Evolutionary conservation across 768 basidiomycete species (phyloP).

Genomic region (Cubamyces lactineus): DNA sequence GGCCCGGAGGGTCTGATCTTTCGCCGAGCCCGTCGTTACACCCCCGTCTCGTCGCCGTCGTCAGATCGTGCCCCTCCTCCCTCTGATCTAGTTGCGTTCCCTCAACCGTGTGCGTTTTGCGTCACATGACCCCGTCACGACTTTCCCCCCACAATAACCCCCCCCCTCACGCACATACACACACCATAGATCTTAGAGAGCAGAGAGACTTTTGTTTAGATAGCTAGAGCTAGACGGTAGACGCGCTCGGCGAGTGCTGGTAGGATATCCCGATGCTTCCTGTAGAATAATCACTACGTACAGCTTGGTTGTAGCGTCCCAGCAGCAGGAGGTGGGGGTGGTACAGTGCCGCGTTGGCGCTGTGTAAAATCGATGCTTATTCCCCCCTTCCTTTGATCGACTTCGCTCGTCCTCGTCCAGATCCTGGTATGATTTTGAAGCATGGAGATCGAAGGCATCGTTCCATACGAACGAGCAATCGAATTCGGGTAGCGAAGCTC

Average conservation of each 20-base stretch:
- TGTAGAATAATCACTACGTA: constrained; percentile 19
- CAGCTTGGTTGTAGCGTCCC: constrained; percentile 5
- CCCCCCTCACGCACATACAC: too few relatives aligned
- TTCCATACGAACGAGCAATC: too few relatives aligned
- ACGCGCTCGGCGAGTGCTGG: constrained; percentile 15
- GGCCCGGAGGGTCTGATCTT: constrained; percentile 24
- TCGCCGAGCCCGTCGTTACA: constrained; percentile 17
- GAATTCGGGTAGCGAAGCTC: too few relatives aligned
- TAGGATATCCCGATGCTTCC: constrained; percentile 17
- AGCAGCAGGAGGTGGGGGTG: neutral
- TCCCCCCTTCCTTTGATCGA: neutral
- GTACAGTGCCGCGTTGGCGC: constrained; percentile 8
- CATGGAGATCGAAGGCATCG: too few relatives aligned
- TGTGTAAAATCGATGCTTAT: neutral
- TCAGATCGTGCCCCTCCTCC: constrained; percentile 26
- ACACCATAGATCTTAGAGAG: constrained; percentile 22
- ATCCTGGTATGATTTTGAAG: neutral
- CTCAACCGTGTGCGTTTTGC: constrained; percentile 4
- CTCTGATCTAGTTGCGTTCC: constrained; percentile 23
- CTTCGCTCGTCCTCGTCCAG: neutral
- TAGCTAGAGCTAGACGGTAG: constrained; percentile 19
- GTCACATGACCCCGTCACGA: constrained; percentile 3
- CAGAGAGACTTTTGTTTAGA: constrained; percentile 7
- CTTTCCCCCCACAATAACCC: neutral
- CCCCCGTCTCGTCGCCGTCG: constrained; percentile 17